Base-by-base conservation (phyloP, 1,284 basidiomycete species). In the Ganoderma resinaceum region DNA sequence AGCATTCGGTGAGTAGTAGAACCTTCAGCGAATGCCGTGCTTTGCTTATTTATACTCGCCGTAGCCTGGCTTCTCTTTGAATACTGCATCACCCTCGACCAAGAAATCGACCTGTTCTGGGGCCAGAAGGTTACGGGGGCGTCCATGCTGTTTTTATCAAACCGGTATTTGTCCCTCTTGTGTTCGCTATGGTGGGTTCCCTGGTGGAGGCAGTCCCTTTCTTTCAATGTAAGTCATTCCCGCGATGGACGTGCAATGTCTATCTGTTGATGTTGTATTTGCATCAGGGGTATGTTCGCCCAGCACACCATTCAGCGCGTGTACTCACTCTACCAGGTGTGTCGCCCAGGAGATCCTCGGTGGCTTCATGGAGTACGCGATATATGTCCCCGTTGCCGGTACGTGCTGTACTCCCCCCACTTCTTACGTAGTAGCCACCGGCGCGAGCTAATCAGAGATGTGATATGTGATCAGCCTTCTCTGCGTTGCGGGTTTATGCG, bases 21-120 rank as follows among this genome's bases (percentile, higher is more conserved):
- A 31, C 5, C 23, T 14, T 49, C 23, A n/a, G 9, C 46, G 8
- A 12, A 12, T 12, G 26, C 16, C 49, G 3, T 0, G 29, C 11
- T 14, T 14, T 12, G 52, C 4, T 2, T 16, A 16, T n/a, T 53
- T 14, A 53, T 26, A 31, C 12, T 53, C 26, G 29, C 8, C 49
- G 2, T 12, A 53, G 52, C 52, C n/a, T 53, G 52, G 52, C 52
- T 53, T 29, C 26, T 53, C 26, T 67, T 59, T 46, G 65, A 69
- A 14, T 66, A 69, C 52, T 18, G 65, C 31, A 26, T 70, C 43
- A 66, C 68, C 29, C 26, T 70, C 4, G 42, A 57, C n/a, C 59
- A 60, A 20, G 68, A 70, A 43, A 40, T 67, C 12, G 20, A 43
- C 6, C 55, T 66, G 9, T 61, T 70, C 29, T 70, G 68, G 68